These are phyloP conservation scores for Chalciporus piperatus DNA, from an alignment of 768 basidiomycete species.

Conservation along the genomic window DNA sequence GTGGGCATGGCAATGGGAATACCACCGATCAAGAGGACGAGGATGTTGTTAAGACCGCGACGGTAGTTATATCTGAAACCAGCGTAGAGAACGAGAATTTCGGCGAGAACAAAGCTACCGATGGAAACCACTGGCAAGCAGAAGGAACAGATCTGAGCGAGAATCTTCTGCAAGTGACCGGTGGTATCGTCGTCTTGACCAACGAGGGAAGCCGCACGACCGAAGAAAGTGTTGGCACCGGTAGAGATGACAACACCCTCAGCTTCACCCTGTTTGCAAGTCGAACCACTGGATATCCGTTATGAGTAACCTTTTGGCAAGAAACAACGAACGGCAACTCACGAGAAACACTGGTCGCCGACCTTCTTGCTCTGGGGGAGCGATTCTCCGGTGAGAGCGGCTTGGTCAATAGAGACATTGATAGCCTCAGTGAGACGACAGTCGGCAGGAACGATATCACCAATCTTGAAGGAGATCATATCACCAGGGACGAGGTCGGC, in stretches of 20 bases:
- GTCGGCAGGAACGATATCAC: constrained; percentile 97
- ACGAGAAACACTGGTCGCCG: constrained; percentile 98
- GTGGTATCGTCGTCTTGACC: constrained; percentile 97
- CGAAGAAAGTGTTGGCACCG: constrained; percentile 98
- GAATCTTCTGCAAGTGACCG: constrained; percentile 97
- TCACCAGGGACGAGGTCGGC: constrained; percentile 90
- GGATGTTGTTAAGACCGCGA: constrained; percentile 93
- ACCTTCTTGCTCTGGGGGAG: constrained; percentile 90
- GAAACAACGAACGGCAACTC: constrained; percentile 33
- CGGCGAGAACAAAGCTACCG: constrained; percentile 91
- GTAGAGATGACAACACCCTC: constrained; percentile 99
- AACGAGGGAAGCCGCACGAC: constrained; percentile 95
- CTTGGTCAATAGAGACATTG: constrained; percentile 98
- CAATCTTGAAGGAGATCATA: constrained; percentile 97
- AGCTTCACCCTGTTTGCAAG: constrained; percentile 98
- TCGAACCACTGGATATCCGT: constrained; percentile 67
- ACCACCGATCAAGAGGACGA: constrained; percentile 98
- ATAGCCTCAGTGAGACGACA: constrained; percentile 95
- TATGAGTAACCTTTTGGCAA: not conserved
- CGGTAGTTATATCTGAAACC: constrained; percentile 90
- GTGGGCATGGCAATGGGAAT: constrained; percentile 99
- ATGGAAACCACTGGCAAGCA: constrained; percentile 95
- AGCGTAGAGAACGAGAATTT: constrained; percentile 92
- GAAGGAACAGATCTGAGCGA: constrained; percentile 97
- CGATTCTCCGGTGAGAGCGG: constrained; percentile 96